Percentiles rank a stretch among this genome's conserved stretches.
Evolutionary conservation across 805 yeast genomes (phyloP).

Genomic region (Helenozyma baotianmanensis): DNA sequence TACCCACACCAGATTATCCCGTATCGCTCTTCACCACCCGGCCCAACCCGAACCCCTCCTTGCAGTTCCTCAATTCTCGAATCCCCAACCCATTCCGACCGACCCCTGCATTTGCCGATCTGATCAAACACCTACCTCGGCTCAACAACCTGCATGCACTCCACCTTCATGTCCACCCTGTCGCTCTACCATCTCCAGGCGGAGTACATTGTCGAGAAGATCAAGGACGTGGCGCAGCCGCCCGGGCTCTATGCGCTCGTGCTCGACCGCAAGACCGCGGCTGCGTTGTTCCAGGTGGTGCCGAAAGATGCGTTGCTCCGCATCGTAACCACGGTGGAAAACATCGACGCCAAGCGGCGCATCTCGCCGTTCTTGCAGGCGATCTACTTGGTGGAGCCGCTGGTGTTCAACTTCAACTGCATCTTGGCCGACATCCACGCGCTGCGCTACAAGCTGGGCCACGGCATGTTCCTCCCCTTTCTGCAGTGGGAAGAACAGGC

Average conservation of each 20-base stretch:
- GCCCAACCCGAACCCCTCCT: too few species aligned
- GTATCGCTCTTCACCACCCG: too few species aligned
- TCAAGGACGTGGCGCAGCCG: conserved; percentile 25
- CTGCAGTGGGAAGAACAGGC: conserved; percentile 22
- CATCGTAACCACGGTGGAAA: conserved; percentile 59
- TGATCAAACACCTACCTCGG: too few species aligned
- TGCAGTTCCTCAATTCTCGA: too few species aligned
- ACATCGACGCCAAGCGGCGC: conserved; percentile 56
- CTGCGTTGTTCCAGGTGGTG: conserved; percentile 44
- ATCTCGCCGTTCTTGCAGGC: conserved; percentile 69
- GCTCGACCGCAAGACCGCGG: conserved; percentile 53
- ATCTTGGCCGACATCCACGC: conserved; percentile 70
- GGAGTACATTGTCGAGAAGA: conserved; percentile 16
- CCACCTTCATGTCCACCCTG: too few species aligned
- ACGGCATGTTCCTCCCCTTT: conserved; percentile 66
- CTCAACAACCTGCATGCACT: too few species aligned
- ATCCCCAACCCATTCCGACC: too few species aligned
- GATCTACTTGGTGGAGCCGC: conserved; percentile 71
- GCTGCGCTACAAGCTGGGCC: conserved; percentile 69
- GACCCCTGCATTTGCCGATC: too few species aligned
- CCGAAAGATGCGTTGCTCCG: conserved; percentile 45
- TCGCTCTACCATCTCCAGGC: conserved; percentile 15
- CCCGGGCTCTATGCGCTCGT: conserved; percentile 40
- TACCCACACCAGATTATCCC: too few species aligned
- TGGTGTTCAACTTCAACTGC: conserved; percentile 66